Percentiles rank a stretch among this genome's conserved stretches.
Conservation (phyloP, 805 yeast genomes). For the Saccharomycopsis babjevae region DNA sequence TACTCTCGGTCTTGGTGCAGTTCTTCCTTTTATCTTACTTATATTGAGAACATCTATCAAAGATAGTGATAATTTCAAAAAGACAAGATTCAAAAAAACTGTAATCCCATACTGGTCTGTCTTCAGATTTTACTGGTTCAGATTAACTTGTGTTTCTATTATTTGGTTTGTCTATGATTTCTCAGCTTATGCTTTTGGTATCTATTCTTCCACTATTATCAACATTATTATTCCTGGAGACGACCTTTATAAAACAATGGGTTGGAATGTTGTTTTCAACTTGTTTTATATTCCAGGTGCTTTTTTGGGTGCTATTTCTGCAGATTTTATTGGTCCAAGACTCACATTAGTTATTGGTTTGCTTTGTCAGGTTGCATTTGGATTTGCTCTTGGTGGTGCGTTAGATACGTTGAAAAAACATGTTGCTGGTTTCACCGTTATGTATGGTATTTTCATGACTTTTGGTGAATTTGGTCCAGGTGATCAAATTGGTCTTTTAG, state of each 20-base stretch:
- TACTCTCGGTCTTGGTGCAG: constrained; percentile 81
- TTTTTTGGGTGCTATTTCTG: constrained; percentile 67
- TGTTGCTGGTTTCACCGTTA: constrained; percentile 72
- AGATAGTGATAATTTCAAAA: constrained; percentile 63
- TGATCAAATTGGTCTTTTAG: constrained; percentile 80
- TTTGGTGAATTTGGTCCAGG: constrained; percentile 95
- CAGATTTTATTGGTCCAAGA: constrained; percentile 87
- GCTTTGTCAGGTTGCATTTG: constrained; percentile 61
- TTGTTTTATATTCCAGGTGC: constrained; percentile 88
- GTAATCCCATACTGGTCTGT: constrained; percentile 59
- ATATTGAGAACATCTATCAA: constrained; percentile 64
- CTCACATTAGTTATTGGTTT: constrained; percentile 64
- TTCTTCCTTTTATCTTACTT: constrained; percentile 74
- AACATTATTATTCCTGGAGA: constrained; percentile 45
- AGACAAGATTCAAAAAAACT: constrained; percentile 57
- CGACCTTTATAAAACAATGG: constrained; percentile 65
- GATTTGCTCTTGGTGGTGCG: constrained; percentile 74
- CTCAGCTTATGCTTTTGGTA: constrained; percentile 80
- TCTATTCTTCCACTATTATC: constrained; percentile 67
- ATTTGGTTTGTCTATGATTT: constrained; percentile 93
- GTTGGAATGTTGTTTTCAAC: constrained; percentile 88
- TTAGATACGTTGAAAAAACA: constrained; percentile 45
- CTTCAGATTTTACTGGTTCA: constrained; percentile 75
- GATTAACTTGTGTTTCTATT: constrained; percentile 56
- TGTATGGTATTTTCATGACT: constrained; percentile 77